A percentile compares a stretch with the other conserved stretches of the same genome.
Conservation (phyloP, 495 filamentous ascomycete species). For the Neurospora tetraspora region DNA sequence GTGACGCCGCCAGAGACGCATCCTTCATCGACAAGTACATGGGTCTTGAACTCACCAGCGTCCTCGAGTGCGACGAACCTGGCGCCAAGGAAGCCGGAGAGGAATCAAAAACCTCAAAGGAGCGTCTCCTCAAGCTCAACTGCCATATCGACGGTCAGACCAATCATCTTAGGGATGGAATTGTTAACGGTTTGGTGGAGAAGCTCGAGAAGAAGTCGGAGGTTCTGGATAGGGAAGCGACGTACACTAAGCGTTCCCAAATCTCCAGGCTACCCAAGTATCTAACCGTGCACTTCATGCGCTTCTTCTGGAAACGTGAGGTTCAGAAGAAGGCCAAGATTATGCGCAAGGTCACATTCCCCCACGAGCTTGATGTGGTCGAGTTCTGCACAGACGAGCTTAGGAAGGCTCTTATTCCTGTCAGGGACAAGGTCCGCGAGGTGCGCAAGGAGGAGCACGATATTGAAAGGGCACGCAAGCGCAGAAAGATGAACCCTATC, state of each 20-base stretch:
- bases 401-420: conserved; percentile 69
- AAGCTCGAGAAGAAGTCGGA: conserved; percentile 84
- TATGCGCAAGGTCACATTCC: conserved; percentile 96
- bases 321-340: conserved; percentile 98
- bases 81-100: conserved; percentile 69
- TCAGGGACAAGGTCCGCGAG: conserved; percentile 91
- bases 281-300: conserved; percentile 91
- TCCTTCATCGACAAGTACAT: conserved; percentile 90
- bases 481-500: conserved; percentile 61
- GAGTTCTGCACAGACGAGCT: conserved; percentile 94
- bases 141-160: conserved; percentile 83
- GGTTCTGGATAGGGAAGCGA: conserved; percentile 61
- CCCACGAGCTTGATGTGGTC: conserved; percentile 80
- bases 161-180: conserved; percentile 83
- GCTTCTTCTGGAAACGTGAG: conserved; percentile 94
- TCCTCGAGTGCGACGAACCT: conserved; percentile 73
- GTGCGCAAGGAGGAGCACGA: conserved; percentile 92
- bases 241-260: conserved; percentile 82
- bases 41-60: conserved; percentile 65
- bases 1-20: conserved; percentile 35
- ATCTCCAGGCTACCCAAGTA: conserved; percentile 90
- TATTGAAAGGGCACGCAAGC: conserved; percentile 75
- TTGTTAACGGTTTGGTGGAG: conserved; percentile 70
- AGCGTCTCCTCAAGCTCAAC: conserved; percentile 83
- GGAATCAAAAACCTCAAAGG: conserved; percentile 51